These are phyloP conservation scores for Capronia americana DNA, from an alignment of 2,329 filamentous ascomycete species.

Conservation along the genomic window DNA sequence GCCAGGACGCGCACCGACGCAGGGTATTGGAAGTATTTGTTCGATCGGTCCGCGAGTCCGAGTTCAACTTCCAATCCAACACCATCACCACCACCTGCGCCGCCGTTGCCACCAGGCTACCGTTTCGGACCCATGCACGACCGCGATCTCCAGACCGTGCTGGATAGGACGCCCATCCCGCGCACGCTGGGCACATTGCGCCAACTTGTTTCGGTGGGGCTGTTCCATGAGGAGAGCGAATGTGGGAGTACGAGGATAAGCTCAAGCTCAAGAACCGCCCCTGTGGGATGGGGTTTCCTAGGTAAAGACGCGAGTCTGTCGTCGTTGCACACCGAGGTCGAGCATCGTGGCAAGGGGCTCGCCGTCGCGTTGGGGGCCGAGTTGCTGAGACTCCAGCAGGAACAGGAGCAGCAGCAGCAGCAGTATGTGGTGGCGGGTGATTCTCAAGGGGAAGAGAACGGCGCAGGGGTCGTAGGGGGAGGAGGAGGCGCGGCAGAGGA, in stretches of 20 bases:
- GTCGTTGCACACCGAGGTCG: constrained; percentile 51
- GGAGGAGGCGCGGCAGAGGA: constrained; percentile 24
- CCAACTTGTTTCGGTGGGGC: constrained; percentile 44
- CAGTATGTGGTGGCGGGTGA: constrained; percentile 41
- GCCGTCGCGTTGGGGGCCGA: constrained; percentile 45
- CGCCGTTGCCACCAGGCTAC: constrained; percentile 37
- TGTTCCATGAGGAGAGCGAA: constrained; percentile 41
- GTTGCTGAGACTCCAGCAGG: constrained; percentile 43
- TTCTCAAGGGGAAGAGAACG: background rate
- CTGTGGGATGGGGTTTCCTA: constrained; percentile 52
- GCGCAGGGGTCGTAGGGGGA: constrained; percentile 16
- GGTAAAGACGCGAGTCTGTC: constrained; percentile 48
- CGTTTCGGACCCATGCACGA: constrained; percentile 24
- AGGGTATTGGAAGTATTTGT: constrained; percentile 49
- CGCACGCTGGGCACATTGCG: constrained; percentile 45
- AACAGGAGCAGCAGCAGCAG: constrained; percentile 16
- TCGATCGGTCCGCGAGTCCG: constrained; percentile 25
- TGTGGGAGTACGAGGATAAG: constrained; percentile 2
- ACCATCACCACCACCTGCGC: background rate
- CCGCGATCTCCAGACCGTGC: constrained; percentile 47
- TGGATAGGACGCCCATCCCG: constrained; percentile 49
- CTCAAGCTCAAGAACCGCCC: constrained; percentile 5
- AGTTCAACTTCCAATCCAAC: background rate
- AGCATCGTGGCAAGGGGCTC: constrained; percentile 48
- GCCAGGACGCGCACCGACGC: constrained; percentile 41